These are phyloP conservation scores for Cenococcum geophilum DNA, from an alignment of 495 filamentous ascomycete species.

Conservation along the genomic window DNA sequence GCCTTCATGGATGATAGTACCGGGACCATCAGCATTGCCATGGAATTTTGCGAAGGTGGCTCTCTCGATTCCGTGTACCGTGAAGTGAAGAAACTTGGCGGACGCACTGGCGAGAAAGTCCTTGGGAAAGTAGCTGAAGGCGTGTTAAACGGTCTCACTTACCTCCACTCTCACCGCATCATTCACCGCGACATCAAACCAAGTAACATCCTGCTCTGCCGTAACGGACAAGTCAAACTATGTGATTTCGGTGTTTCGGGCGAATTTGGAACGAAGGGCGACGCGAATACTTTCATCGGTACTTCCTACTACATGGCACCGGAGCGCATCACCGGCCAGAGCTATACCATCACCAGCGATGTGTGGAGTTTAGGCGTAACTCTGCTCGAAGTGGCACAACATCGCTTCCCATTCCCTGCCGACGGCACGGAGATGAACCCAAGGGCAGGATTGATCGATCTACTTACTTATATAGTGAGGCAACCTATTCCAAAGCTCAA, in stretches of 20 bases:
- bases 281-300: conserved; percentile 97
- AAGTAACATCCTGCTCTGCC: conserved; percentile 90
- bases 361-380: conserved; percentile 98
- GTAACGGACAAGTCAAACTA: conserved; percentile 88
- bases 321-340: conserved; percentile 93
- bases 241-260: conserved; percentile 98
- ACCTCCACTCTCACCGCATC: conserved; percentile 93
- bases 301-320: conserved; percentile 99
- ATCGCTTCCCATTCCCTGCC: conserved; percentile 95
- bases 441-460: conserved; percentile 83
- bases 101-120: conserved; percentile 93
- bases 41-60: conserved; percentile 98
- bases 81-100: conserved; percentile 90
- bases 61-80: conserved; percentile 93
- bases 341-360: conserved; percentile 96
- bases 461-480: conserved; percentile 93
- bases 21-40: conserved; percentile 93
- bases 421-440: conserved; percentile 89
- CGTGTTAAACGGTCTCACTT: conserved; percentile 87
- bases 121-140: conserved; percentile 97
- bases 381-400: conserved; percentile 92
- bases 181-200: conserved; percentile 99
- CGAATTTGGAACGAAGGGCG: conserved; percentile 96
- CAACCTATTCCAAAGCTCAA: conserved; percentile 95
- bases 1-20: conserved; percentile 90